These are phyloP conservation scores for Hypsizygus marmoreus DNA, from an alignment of 768 basidiomycete genomes.

Conservation along the genomic window DNA sequence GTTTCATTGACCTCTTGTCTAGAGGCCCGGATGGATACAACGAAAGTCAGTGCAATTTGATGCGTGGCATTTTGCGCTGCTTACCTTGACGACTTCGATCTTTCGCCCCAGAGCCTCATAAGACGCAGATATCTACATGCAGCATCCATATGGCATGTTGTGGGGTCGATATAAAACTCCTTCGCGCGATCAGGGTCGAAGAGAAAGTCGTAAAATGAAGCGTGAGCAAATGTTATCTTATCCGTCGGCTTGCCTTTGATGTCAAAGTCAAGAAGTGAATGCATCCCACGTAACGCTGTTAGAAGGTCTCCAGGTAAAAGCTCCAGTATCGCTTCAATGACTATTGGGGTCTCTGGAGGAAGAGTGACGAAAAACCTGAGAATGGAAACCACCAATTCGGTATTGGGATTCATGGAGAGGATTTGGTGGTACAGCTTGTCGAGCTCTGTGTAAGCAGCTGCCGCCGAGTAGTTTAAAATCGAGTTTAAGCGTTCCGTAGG, in stretches of 20 bases:
- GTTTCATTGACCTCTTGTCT: too few relatives aligned
- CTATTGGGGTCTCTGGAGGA: neutral
- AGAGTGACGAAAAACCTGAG: neutral
- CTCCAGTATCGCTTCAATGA: neutral
- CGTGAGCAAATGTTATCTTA: neutral
- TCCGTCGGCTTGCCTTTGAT: neutral
- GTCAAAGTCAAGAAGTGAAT: neutral
- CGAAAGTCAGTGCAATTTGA: too few relatives aligned
- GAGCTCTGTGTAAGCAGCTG: conserved; percentile 3
- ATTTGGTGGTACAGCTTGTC: conserved; percentile 3
- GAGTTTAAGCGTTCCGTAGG: neutral
- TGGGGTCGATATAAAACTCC: neutral
- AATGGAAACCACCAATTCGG: neutral
- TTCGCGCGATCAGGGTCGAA: neutral
- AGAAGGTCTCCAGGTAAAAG: neutral
- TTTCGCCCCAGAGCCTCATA: too few relatives aligned
- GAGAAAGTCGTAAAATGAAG: conserved; percentile 3
- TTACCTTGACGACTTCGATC: too few relatives aligned
- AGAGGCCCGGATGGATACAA: too few relatives aligned
- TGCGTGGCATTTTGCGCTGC: too few relatives aligned
- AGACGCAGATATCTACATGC: too few relatives aligned
- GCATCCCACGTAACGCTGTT: neutral
- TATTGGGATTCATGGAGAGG: neutral
- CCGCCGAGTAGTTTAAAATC: neutral
- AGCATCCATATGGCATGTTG: too few relatives aligned